A percentile compares a stretch with the other conserved stretches of the same genome.
phyloP scores from a whole-genome alignment of 2,329 filamentous ascomycete genomes.

The Helminthosporium solani region DNA sequence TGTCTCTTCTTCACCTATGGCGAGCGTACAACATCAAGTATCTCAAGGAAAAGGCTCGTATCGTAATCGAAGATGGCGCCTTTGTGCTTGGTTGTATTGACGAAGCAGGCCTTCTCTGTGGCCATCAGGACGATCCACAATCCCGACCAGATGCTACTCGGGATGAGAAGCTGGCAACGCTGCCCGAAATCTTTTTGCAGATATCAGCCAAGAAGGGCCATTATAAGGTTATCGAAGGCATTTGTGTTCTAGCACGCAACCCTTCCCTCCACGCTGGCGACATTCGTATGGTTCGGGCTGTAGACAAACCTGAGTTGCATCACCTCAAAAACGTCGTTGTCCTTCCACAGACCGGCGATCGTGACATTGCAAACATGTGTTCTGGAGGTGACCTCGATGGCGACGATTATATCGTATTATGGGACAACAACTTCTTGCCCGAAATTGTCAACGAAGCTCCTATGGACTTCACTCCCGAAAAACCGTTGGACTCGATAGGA shows the following conservation, averaged over 20 bases:
- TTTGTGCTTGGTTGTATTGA: constrained; percentile 88
- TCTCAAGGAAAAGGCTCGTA: constrained; percentile 88
- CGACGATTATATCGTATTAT: constrained; percentile 92
- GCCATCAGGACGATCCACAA: constrained; percentile 61
- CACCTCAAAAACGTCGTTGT: constrained; percentile 86
- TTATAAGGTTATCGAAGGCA: constrained; percentile 68
- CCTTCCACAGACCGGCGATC: constrained; percentile 78
- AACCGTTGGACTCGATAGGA: constrained; percentile 57
- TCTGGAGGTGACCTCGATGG: constrained; percentile 95
- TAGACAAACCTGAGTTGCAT: constrained; percentile 69
- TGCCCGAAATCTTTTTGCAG: constrained; percentile 90
- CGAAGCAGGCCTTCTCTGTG: constrained; percentile 73
- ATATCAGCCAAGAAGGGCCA: constrained; percentile 60
- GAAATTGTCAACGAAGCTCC: constrained; percentile 68
- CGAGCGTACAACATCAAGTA: constrained; percentile 84
- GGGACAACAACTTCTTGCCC: constrained; percentile 71
- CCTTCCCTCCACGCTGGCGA: constrained; percentile 93
- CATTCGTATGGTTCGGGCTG: constrained; percentile 80
- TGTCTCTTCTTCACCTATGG: constrained; percentile 80
- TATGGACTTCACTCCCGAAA: constrained; percentile 71
- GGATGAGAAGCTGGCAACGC: constrained; percentile 37
- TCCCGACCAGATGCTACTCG: constrained; percentile 48
- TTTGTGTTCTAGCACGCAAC: constrained; percentile 86
- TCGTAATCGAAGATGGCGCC: constrained; percentile 77
- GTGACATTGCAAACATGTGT: constrained; percentile 88